Evolutionary conservation across 768 basidiomycete genomes (phyloP).

Genomic region (Agrocybe pediades): DNA sequence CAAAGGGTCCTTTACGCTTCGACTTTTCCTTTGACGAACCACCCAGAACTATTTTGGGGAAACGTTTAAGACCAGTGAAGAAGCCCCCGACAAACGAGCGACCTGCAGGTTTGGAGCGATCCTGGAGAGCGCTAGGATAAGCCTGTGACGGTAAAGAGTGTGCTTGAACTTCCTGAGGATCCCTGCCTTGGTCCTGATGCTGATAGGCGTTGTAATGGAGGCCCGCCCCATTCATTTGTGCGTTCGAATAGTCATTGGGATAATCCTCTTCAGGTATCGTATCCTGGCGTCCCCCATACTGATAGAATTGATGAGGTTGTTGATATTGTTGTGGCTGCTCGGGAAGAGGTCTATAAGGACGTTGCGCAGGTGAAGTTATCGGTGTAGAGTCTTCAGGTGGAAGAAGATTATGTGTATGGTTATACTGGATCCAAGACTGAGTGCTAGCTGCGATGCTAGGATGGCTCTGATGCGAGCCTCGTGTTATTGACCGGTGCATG

Average conservation of each 20-base stretch:
- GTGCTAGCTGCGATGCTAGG: slow-evolving; percentile 30
- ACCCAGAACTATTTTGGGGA: slow-evolving; percentile 34
- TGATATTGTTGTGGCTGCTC: slow-evolving; percentile 24
- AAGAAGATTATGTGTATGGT: slow-evolving; percentile 32
- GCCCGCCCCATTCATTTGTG: neutral
- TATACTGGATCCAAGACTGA: slow-evolving; percentile 39
- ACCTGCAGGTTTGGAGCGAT: slow-evolving; percentile 1
- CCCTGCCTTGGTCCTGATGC: neutral
- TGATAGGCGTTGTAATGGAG: neutral
- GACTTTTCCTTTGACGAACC: slow-evolving; percentile 13
- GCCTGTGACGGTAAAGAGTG: neutral
- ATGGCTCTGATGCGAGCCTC: slow-evolving; percentile 27
- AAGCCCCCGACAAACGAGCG: slow-evolving; percentile 38
- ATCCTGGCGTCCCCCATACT: slow-evolving; percentile 20
- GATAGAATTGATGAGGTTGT: slow-evolving; percentile 10
- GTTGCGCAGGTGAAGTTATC: slow-evolving; percentile 20
- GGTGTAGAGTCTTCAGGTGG: slow-evolving; percentile 16
- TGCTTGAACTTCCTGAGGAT: neutral
- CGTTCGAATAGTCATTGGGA: slow-evolving; percentile 24
- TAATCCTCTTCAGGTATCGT: slow-evolving; percentile 21
- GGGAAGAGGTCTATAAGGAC: slow-evolving; percentile 30
- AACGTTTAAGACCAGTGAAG: slow-evolving; percentile 34
- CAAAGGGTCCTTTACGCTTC: slow-evolving; percentile 28
- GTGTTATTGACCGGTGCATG: slow-evolving; percentile 21
- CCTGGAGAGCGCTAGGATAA: neutral